Evolutionary conservation across 1,284 basidiomycete species (phyloP).

Genomic region (Ganoderma leucocontextum): DNA sequence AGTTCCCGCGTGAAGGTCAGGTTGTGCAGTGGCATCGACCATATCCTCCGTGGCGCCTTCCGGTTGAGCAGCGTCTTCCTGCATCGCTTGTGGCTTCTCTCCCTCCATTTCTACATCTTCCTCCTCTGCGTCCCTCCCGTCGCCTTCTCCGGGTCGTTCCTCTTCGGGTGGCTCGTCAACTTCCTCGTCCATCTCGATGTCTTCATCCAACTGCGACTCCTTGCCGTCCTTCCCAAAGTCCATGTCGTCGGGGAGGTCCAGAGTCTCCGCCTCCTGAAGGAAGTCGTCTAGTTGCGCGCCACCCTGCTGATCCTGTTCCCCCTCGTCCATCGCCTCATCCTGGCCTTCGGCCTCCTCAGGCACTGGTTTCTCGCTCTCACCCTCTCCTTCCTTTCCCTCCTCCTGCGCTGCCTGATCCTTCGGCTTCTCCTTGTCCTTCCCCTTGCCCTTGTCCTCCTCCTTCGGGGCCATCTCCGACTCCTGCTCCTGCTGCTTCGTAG

Average conservation of each 20-base stretch:
- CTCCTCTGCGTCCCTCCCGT: slow-evolving; percentile 30
- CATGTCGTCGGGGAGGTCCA: slow-evolving; percentile 89
- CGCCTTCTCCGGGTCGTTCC: slow-evolving; percentile 26
- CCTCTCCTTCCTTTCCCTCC: slow-evolving; percentile 43
- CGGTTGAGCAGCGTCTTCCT: slow-evolving; percentile 31
- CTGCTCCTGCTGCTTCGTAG: slow-evolving; percentile 51
- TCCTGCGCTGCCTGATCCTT: slow-evolving; percentile 48
- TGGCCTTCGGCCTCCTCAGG: slow-evolving; percentile 45
- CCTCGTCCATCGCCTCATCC: slow-evolving; percentile 50
- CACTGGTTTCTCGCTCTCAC: slow-evolving; percentile 38
- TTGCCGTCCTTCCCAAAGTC: slow-evolving; percentile 58
- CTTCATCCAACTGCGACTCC: slow-evolving; percentile 46
- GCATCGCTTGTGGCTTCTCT: slow-evolving; percentile 27
- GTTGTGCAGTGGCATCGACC: slow-evolving; percentile 47
- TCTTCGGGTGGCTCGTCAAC: slow-evolving; percentile 44
- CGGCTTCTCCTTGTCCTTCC: slow-evolving; percentile 47
- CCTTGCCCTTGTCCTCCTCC: slow-evolving; percentile 59
- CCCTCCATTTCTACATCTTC: slow-evolving; percentile 31
- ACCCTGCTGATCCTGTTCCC: slow-evolving; percentile 50
- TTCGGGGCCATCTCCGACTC: slow-evolving; percentile 83
- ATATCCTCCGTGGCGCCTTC: slow-evolving; percentile 30
- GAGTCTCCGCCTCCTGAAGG: slow-evolving; percentile 77
- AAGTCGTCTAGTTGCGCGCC: slow-evolving; percentile 79
- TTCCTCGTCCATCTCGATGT: slow-evolving; percentile 51
- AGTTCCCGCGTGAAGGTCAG: slow-evolving; percentile 49